Percentiles rank a stretch among this genome's conserved stretches.
Conservation (phyloP, 1,284 basidiomycete genomes). For the Cryptococcus neoformans region DNA sequence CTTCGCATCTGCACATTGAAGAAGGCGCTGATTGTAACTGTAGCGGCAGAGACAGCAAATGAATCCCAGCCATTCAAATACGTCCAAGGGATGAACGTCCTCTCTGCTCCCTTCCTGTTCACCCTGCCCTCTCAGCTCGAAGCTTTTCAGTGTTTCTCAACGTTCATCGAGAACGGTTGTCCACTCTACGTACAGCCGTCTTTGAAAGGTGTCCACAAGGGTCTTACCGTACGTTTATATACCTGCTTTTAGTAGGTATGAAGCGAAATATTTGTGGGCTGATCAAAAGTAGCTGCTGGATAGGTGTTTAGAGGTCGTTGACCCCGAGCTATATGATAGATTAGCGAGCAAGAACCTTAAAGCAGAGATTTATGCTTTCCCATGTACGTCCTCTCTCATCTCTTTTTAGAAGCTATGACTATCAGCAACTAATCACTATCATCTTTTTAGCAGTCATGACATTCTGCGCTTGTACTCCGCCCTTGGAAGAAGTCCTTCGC, state of each 20-base stretch:
- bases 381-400: constrained; percentile 61
- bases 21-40: not conserved
- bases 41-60: constrained; percentile 16
- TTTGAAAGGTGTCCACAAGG: constrained; percentile 88
- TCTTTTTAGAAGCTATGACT: not conserved
- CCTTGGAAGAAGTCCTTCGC: constrained; percentile 86
- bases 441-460: constrained; percentile 75
- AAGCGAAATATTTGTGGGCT: not conserved
- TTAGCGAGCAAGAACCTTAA: constrained; percentile 87
- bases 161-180: constrained; percentile 90
- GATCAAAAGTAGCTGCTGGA: constrained; percentile 68
- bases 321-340: constrained; percentile 76
- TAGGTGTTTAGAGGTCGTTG: constrained; percentile 83
- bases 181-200: constrained; percentile 95
- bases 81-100: constrained; percentile 98
- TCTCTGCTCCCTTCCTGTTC: constrained; percentile 95
- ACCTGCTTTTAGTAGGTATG: not conserved
- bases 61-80: constrained; percentile 76
- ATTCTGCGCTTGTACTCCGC: constrained; percentile 93
- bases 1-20: not conserved
- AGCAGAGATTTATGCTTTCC: constrained; percentile 97
- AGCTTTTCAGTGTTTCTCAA: constrained; percentile 91
- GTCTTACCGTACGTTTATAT: constrained; percentile 67
- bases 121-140: constrained; percentile 94
- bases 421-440: not conserved